Percentiles rank a stretch among this genome's conserved stretches.
Conservation (phyloP, 1,284 basidiomycete genomes). For the Psilocybe mexicana region DNA sequence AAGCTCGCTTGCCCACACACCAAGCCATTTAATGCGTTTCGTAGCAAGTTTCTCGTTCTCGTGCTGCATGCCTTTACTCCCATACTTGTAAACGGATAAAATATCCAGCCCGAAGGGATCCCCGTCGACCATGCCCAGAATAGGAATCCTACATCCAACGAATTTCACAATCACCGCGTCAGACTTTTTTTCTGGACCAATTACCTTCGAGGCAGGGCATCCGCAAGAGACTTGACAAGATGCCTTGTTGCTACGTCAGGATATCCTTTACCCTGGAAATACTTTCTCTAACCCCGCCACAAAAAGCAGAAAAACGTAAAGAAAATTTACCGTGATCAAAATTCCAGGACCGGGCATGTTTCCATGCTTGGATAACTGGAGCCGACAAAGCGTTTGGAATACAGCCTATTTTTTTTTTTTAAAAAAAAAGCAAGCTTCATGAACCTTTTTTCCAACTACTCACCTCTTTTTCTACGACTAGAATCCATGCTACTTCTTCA, state of each 20-base stretch:
- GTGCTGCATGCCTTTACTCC: conserved; percentile 63
- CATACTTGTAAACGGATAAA: conserved; percentile 79
- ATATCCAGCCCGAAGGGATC: conserved; percentile 92
- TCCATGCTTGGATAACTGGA: conserved; percentile 50
- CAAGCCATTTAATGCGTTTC: conserved; percentile 73
- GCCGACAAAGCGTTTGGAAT: conserved; percentile 77
- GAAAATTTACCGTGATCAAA: conserved; percentile 61
- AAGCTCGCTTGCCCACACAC: conserved; percentile 72
- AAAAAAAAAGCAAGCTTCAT: background rate
- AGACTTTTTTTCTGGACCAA: background rate
- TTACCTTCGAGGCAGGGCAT: conserved; percentile 53
- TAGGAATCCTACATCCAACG: conserved; percentile 53
- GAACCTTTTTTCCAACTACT: conserved; percentile 15
- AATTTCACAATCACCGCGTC: background rate
- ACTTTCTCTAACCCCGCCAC: background rate
- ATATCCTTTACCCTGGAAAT: conserved; percentile 85
- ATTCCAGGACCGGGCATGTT: conserved; percentile 60
- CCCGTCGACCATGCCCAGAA: conserved; percentile 82
- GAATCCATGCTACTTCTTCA: conserved; percentile 67
- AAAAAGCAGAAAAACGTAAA: background rate
- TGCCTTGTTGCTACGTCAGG: conserved; percentile 89
- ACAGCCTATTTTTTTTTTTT: conserved; percentile 61
- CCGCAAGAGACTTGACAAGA: conserved; percentile 70
- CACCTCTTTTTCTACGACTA: conserved; percentile 92
- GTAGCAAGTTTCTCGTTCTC: conserved; percentile 67